Percentiles rank a stretch among this genome's conserved stretches.
phyloP scores from a whole-genome alignment of 306 rosid genomes.

The Pterocarpus santalinus region DNA sequence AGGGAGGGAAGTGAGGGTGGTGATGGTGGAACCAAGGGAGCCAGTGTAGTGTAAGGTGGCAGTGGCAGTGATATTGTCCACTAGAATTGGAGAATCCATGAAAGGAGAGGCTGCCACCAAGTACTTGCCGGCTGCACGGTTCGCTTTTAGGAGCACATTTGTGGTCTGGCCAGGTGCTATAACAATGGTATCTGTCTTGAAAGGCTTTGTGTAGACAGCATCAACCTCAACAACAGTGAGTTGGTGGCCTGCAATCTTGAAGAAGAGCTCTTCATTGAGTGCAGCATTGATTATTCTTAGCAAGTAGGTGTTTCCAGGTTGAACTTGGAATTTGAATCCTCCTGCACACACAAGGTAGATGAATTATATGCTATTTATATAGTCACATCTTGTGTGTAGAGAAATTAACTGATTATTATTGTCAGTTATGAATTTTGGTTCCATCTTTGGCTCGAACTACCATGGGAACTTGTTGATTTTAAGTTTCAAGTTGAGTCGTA shows the following conservation, averaged over 20 bases:
- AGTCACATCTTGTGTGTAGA: no score
- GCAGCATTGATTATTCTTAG: constrained; percentile 88
- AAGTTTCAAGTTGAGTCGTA: neutral
- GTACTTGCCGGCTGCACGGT: constrained; percentile 60
- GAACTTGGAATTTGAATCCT: constrained; percentile 64
- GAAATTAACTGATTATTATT: neutral
- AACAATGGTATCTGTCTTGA: constrained; percentile 67
- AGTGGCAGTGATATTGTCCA: constrained; percentile 72
- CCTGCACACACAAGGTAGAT: constrained; percentile 42
- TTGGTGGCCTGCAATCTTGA: constrained; percentile 80
- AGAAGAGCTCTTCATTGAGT: constrained; percentile 85
- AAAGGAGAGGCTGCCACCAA: constrained; percentile 73
- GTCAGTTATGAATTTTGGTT: no score
- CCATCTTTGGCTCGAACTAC: neutral
- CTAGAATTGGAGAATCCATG: constrained; percentile 73
- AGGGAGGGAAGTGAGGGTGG: constrained; percentile 66
- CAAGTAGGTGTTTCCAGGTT: constrained; percentile 65
- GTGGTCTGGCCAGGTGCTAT: constrained; percentile 95
- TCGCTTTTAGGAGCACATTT: constrained; percentile 68
- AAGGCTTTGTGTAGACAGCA: constrained; percentile 82
- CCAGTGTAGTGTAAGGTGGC: constrained; percentile 71
- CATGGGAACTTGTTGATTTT: neutral
- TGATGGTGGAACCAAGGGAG: constrained; percentile 54
- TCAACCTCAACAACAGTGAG: constrained; percentile 85
- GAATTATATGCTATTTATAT: neutral